Percentiles rank a stretch among this genome's conserved stretches.
Evolutionary conservation across 495 filamentous ascomycete genomes (phyloP).

Genomic region (Cladorrhinum samala): DNA sequence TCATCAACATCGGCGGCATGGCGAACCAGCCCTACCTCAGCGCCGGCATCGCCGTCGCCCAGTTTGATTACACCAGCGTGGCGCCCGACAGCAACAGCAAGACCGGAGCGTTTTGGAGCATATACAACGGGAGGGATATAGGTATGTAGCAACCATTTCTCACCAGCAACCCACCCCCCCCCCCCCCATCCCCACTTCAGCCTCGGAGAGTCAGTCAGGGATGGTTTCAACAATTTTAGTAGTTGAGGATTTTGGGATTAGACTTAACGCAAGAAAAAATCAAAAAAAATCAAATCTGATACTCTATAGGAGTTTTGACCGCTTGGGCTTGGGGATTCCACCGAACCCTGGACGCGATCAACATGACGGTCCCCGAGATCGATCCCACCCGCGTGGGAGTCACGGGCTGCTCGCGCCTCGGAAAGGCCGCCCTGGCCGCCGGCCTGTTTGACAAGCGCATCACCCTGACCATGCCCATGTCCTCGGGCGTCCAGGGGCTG

Average conservation of each 20-base stretch:
- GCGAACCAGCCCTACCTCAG: conserved; percentile 44
- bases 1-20: conserved; percentile 52
- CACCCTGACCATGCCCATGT: conserved; percentile 52
- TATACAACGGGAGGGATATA: conserved; percentile 48
- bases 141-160: conserved; percentile 24
- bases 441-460: conserved; percentile 48
- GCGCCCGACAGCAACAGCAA: conserved; percentile 47
- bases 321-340: conserved; percentile 54
- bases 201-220: too few relatives aligned
- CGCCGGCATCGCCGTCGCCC: conserved; percentile 46
- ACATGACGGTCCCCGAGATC: conserved; percentile 44
- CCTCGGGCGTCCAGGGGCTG: conserved; percentile 45
- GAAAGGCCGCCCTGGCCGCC: conserved; percentile 47
- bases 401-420: conserved; percentile 48
- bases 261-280: too few relatives aligned
- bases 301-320: conserved; percentile 43
- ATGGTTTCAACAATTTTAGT: too few relatives aligned
- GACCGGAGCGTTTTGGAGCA: conserved; percentile 46
- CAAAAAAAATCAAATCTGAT: too few relatives aligned
- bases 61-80: conserved; percentile 46
- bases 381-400: conserved; percentile 42
- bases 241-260: too few relatives aligned
- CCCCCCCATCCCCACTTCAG: too few relatives aligned
- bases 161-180: too few relatives aligned
- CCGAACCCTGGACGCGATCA: conserved; percentile 45